Evolutionary conservation across 148 eudicot species (phyloP), one percentile per base, ranked within the genome.

Genomic region (Fagopyrum homotropicum): DNA sequence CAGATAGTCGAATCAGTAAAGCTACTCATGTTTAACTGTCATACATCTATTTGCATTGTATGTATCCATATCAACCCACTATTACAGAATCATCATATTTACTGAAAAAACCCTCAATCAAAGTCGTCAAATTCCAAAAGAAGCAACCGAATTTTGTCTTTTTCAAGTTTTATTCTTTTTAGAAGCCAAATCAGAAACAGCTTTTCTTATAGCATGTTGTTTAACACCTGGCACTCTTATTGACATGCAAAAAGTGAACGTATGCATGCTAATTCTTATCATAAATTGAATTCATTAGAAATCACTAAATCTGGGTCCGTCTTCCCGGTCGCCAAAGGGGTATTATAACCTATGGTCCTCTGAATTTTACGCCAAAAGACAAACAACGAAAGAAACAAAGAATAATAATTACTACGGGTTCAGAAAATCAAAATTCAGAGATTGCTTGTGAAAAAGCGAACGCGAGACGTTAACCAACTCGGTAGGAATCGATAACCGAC

Each of bases 311-410:
- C 16, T 63, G 10, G 29, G 2, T n/a, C 16, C 11, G 69, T 30
- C n/a, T 63, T 11, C 63, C 63, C 63, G 5, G 43, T 63, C 26
- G 14, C 69, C 16, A 11, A 63, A 63, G 69, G 7, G 43, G 16
- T 35, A 63, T 63, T 10, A 9, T 16, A 63, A 43, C 44, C 69
- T 11, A 29, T 29, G n/a, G 44, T 30, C 45, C n/a, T 14, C 69
- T 63, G 69, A 43, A 63, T 66, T 15, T 43, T 40, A 40, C 5
- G 46, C 45, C 45, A 66, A 66, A 15, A 43, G 71, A 66, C 19
- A 14, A 66, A 43, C 47, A 43, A 66, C 12, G 71, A 9, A 66
- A 43, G 14, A 30, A 63, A 63, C 69, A 63, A 63, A 63, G 69
- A 63, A 44, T 63, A 29, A 43, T 63, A 29, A 12, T 4, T 10